These are phyloP conservation scores for Filosporella fistucella DNA, from an alignment of 495 filamentous ascomycete genomes.

Conservation along the genomic window DNA sequence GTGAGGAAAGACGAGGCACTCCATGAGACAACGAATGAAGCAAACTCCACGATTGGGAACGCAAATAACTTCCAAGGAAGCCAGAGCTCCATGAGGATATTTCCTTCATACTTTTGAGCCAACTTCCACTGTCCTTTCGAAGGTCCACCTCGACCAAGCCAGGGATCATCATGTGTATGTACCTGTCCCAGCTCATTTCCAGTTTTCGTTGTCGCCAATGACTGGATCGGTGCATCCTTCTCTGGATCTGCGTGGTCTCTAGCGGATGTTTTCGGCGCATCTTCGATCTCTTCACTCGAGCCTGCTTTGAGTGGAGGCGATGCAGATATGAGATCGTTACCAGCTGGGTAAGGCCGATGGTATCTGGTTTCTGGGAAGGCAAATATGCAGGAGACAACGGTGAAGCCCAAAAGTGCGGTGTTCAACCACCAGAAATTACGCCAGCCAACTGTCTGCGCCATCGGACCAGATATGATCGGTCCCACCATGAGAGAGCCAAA, in stretches of 20 bases:
- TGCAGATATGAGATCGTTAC: neutral
- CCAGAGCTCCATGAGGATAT: slow-evolving; percentile 30
- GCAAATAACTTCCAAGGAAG: slow-evolving; percentile 56
- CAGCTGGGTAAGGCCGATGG: slow-evolving; percentile 33
- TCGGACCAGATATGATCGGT: slow-evolving; percentile 57
- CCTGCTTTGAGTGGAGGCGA: slow-evolving; percentile 9
- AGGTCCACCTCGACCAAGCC: slow-evolving; percentile 48
- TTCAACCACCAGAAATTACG: slow-evolving; percentile 55
- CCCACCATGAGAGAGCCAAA: slow-evolving; percentile 47
- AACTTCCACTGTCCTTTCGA: slow-evolving; percentile 50
- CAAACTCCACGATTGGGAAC: slow-evolving; percentile 61
- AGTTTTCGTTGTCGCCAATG: neutral
- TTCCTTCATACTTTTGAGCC: slow-evolving; percentile 33
- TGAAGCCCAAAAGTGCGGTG: slow-evolving; percentile 34
- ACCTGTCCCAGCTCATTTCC: slow-evolving; percentile 11
- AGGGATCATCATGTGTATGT: slow-evolving; percentile 24
- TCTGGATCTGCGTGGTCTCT: slow-evolving; percentile 11
- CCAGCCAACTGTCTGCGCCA: slow-evolving; percentile 60
- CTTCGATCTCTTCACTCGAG: slow-evolving; percentile 1
- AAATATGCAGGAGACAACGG: slow-evolving; percentile 45
- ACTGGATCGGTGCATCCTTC: slow-evolving; percentile 21
- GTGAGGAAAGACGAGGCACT: slow-evolving; percentile 53
- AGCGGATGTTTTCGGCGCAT: neutral
- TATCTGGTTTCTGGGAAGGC: slow-evolving; percentile 60
- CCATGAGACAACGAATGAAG: slow-evolving; percentile 61